Base-by-base conservation (phyloP, 2,329 filamentous ascomycete species). In the Fusarium keratoplasticum region DNA sequence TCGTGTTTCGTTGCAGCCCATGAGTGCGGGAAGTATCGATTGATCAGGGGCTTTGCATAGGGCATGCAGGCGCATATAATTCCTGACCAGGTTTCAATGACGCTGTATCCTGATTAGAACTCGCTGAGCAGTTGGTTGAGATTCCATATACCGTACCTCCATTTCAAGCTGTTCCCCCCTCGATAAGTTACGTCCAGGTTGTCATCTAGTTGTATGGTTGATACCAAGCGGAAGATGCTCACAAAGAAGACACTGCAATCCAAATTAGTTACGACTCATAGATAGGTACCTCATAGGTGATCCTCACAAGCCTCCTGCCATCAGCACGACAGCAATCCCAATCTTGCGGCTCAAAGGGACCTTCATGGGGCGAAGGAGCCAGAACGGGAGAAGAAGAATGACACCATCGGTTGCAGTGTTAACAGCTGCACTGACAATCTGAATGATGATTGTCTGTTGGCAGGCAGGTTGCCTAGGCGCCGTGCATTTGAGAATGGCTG, bases 11-110 rank as follows among this genome's bases (percentile, higher is more conserved):
- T 22, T 38, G 33, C 18, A 16, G 27, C 25, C 64, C 64, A 63
- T 14, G 55, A 29, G 6, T 33, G 27, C 5, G 58, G 58, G 11
- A 67, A 57, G 18, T 44, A 64, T 11, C 44, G 61, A 8, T n/a
- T 42, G 4, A 66, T 20, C 6, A 70, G 42, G 3, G 69, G 35
- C 18, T 50, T 66, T 4, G 69, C 29, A n/a, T 67, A 72, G 3
- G 69, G 69, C 20, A 72, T 31, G 31, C 67, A 72, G n/a, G 69
- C 69, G 13, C 67, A 72, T 6, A 70, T 64, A 3, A 72, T 29
- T 5, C 69, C 66, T 36, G 63, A 52, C 54, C 59, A 72, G 5
- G 60, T 55, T 36, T 72, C 69, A 40, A 70, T 63, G 22, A 70
- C 27, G 36, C 69, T 72, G 27, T 8, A 16, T 10, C 14, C 11